phyloP scores from a whole-genome alignment of 192 early-diverging fungal species.

The Podochytrium sp. region DNA sequence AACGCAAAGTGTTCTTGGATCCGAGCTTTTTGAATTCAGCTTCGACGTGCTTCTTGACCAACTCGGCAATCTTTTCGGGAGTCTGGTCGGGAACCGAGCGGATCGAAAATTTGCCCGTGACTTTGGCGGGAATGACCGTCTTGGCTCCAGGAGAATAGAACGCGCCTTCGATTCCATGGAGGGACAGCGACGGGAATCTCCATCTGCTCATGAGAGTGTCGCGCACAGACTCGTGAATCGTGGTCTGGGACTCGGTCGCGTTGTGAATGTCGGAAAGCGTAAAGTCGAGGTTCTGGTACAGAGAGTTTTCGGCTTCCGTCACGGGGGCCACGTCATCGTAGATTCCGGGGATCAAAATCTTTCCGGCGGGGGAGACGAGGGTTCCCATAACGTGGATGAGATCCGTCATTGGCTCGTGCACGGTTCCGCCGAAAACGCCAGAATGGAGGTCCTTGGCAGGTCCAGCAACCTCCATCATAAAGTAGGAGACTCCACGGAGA shows the following conservation, averaged over 20 bases:
- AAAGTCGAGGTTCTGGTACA: slow-evolving; percentile 88
- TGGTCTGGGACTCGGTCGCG: slow-evolving; percentile 74
- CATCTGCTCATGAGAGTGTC: slow-evolving; percentile 84
- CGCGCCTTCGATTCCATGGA: slow-evolving; percentile 98
- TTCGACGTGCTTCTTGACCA: slow-evolving; percentile 75
- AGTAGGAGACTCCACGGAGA: slow-evolving; percentile 81
- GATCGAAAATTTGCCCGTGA: slow-evolving; percentile 98
- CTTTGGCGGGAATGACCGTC: slow-evolving; percentile 95
- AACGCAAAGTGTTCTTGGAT: slow-evolving; percentile 81
- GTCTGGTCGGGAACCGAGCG: slow-evolving; percentile 92
- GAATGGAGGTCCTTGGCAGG: slow-evolving; percentile 93
- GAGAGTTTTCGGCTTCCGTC: slow-evolving; percentile 75
- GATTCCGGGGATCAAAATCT: slow-evolving; percentile 91
- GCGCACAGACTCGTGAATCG: slow-evolving; percentile 76
- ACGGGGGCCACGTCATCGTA: slow-evolving; percentile 85
- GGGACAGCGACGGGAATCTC: slow-evolving; percentile 93
- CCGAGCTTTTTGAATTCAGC: slow-evolving; percentile 89
- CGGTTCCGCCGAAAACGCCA: slow-evolving; percentile 84
- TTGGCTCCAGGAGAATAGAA: slow-evolving; percentile 93
- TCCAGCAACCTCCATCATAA: slow-evolving; percentile 68
- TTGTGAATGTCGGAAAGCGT: slow-evolving; percentile 75
- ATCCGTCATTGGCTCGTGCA: slow-evolving; percentile 99
- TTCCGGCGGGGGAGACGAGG: slow-evolving; percentile 82
- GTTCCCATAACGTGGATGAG: slow-evolving; percentile 80
- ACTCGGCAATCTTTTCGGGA: slow-evolving; percentile 75